phyloP scores from a whole-genome alignment of 2,329 filamentous ascomycete genomes.

The Hymenoscyphus scutula region DNA sequence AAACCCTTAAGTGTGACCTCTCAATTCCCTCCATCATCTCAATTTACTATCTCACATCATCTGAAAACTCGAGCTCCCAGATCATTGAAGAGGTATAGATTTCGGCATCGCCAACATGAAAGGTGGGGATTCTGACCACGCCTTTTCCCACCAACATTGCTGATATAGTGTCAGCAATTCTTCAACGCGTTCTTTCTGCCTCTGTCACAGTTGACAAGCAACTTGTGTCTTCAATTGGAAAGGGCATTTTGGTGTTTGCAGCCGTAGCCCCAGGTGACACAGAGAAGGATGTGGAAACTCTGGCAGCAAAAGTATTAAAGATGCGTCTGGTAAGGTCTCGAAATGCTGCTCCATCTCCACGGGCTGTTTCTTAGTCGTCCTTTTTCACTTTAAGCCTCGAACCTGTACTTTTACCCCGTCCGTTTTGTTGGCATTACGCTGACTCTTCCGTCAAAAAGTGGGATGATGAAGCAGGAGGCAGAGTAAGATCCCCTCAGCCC shows the following conservation, averaged over 20 bases:
- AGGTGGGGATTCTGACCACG: neutral
- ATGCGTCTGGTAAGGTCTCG: constrained; percentile 59
- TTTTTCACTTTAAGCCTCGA: too few species aligned
- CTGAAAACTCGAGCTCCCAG: neutral
- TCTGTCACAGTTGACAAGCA: constrained; percentile 93
- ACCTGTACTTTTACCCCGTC: neutral
- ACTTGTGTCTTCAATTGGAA: constrained; percentile 85
- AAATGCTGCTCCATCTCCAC: neutral
- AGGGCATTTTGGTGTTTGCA: constrained; percentile 85
- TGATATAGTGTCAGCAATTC: constrained; percentile 60
- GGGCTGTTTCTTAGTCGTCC: neutral
- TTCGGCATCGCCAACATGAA: constrained; percentile 7
- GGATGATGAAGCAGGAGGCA: constrained; percentile 46
- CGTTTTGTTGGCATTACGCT: neutral
- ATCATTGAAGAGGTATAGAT: neutral
- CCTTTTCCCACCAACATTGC: neutral
- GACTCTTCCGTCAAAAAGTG: constrained; percentile 45
- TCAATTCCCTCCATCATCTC: neutral
- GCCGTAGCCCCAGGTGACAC: constrained; percentile 90
- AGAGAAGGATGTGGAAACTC: constrained; percentile 77
- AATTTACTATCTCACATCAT: neutral
- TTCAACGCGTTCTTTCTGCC: constrained; percentile 91
- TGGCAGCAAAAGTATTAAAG: constrained; percentile 84
- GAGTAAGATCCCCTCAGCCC: constrained; percentile 21
- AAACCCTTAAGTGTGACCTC: neutral